These are phyloP conservation scores for Carex arenaria DNA, from an alignment of 202 grass and related monocot genomes.

Conservation along the genomic window DNA sequence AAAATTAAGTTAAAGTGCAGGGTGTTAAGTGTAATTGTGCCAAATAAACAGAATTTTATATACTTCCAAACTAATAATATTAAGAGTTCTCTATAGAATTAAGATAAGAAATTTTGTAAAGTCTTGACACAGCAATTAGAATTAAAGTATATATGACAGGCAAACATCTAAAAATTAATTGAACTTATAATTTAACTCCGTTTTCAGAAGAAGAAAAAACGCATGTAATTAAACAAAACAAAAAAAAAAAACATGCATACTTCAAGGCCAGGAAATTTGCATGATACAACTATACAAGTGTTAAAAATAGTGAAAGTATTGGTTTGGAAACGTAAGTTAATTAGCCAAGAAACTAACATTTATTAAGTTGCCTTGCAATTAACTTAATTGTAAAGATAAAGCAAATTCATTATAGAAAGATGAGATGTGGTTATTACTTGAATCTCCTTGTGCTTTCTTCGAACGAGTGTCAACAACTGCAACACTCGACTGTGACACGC, in stretches of 20 bases:
- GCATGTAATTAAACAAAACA: neutral
- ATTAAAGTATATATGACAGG: neutral
- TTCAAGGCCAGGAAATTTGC: neutral
- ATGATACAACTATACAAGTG: neutral
- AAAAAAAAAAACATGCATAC: neutral
- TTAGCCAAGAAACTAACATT: neutral
- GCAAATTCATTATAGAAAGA: neutral
- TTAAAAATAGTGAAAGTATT: neutral
- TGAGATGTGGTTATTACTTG: conserved; percentile 11
- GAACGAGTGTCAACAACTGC: conserved; percentile 48
- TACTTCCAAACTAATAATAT: neutral
- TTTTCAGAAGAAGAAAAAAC: neutral
- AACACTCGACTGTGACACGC: conserved; percentile 57
- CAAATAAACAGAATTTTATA: neutral
- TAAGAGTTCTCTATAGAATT: neutral
- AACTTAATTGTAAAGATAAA: neutral
- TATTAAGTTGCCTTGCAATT: neutral
- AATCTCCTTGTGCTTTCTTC: conserved; percentile 35
- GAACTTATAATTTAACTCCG: neutral
- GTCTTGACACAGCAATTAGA: neutral
- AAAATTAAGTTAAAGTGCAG: neutral
- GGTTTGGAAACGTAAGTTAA: neutral
- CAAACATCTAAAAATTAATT: neutral
- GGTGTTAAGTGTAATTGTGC: neutral
- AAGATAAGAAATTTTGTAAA: neutral